These are phyloP conservation scores for Exophiala lecanii-corni DNA, from an alignment of 2,329 filamentous ascomycete genomes.

Conservation along the genomic window DNA sequence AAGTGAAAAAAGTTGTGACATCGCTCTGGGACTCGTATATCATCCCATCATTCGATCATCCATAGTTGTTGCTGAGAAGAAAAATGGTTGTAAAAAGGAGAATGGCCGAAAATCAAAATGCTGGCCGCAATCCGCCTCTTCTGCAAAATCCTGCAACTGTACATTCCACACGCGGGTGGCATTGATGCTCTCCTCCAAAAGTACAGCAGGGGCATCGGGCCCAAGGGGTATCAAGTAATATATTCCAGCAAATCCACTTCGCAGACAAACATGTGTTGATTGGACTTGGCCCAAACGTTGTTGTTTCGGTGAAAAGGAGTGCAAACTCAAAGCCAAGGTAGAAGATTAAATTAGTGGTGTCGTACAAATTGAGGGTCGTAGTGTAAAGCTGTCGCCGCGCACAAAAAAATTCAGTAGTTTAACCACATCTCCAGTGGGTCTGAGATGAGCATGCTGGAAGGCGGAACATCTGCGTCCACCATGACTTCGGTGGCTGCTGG, in stretches of 20 bases:
- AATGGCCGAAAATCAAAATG: no score
- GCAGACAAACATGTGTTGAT: no score
- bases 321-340: constrained; percentile 4
- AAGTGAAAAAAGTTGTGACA: constrained; percentile 8
- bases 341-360: constrained; percentile 14
- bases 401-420: constrained; percentile 21
- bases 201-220: constrained; percentile 8
- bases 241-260: constrained; percentile 2
- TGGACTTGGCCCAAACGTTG: no score
- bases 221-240: constrained; percentile 19
- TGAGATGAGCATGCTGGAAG: constrained; percentile 15
- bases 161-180: not conserved
- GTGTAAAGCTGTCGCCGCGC: constrained; percentile 4
- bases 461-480: constrained; percentile 23
- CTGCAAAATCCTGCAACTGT: constrained; percentile 1
- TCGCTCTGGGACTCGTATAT: constrained; percentile 19
- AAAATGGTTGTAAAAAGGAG: constrained; percentile 1
- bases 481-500: constrained; percentile 14
- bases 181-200: not conserved
- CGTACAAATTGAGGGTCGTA: constrained; percentile 18
- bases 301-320: no score
- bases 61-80: not conserved
- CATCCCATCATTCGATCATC: constrained; percentile 21
- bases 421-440: constrained; percentile 28
- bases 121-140: not conserved